phyloP scores from a whole-genome alignment of 768 basidiomycete species.

The Collybia sp. region DNA sequence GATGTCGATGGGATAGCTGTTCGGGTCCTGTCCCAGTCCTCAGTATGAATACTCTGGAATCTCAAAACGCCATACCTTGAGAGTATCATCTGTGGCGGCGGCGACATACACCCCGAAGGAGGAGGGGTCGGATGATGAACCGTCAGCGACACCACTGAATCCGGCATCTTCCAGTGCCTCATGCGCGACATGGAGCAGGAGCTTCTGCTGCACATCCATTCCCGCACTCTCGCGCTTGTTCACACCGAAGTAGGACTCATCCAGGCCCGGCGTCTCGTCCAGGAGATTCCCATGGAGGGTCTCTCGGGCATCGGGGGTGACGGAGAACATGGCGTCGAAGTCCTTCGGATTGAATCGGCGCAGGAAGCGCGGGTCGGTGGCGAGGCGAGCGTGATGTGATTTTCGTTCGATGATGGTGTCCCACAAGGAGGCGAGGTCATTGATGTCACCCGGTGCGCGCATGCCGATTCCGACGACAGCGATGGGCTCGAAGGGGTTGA shows the following conservation, averaged over 20 bases:
- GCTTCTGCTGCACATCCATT: conserved; percentile 4
- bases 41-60: neutral
- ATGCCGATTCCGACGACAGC: conserved; percentile 5
- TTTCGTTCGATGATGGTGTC: conserved; percentile 4
- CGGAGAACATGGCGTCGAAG: conserved; percentile 2
- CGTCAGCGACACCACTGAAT: conserved; percentile 1
- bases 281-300: conserved; percentile 3
- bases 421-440: conserved; percentile 1
- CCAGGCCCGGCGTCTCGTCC: conserved; percentile 4
- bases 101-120: conserved; percentile 4
- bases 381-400: conserved; percentile 1
- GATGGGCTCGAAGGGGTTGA: conserved; percentile 2
- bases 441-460: conserved; percentile 4
- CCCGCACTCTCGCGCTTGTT: neutral
- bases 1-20: conserved; percentile 2
- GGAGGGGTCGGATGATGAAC: conserved; percentile 1
- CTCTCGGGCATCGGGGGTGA: conserved; percentile 1
- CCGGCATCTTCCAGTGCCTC: conserved; percentile 7
- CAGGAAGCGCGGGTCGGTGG: conserved; percentile 4
- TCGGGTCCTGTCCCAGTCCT: conserved; percentile 1
- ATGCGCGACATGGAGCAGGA: conserved; percentile 3
- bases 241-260: conserved; percentile 1
- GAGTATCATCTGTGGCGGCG: conserved; percentile 1
- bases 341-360: conserved; percentile 3
- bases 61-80: neutral